A percentile compares a stretch with the other conserved stretches of the same genome.
Conservation (phyloP, 257 asterid species). For the Solanum commersonii region DNA sequence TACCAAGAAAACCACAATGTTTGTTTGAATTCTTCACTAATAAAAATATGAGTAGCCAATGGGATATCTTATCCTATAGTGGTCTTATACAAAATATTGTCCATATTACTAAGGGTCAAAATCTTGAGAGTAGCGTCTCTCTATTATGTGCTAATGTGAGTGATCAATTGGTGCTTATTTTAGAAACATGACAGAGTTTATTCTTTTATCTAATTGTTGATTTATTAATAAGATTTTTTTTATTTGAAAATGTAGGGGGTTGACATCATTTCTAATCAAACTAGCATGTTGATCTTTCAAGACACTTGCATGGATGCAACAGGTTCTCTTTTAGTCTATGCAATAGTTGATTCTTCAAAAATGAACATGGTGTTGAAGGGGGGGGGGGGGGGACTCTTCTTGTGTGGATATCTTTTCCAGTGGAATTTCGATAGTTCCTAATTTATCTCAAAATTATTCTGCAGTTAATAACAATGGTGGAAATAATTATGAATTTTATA, state of each 20-base stretch:
- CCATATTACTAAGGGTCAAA: conserved; percentile 48
- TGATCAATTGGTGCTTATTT: not conserved
- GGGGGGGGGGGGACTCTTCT: conserved; percentile 32
- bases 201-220: conserved; percentile 19
- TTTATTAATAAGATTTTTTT: not conserved
- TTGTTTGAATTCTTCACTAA: conserved; percentile 51
- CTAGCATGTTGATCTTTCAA: conserved; percentile 4
- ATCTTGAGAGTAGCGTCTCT: conserved; percentile 37
- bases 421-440: conserved; percentile 59
- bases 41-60: conserved; percentile 45
- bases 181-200: not conserved
- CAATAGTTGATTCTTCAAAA: not conserved
- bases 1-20: conserved; percentile 39
- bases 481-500: not conserved
- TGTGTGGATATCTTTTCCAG: conserved; percentile 45
- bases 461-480: not conserved
- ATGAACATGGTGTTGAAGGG: conserved; percentile 48
- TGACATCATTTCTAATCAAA: conserved; percentile 9
- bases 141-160: conserved; percentile 20
- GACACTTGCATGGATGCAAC: too few species aligned
- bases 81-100: conserved; percentile 47
- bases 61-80: conserved; percentile 54
- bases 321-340: too few species aligned
- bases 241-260: conserved; percentile 22
- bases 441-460: conserved; percentile 14